Conservation (phyloP, 768 basidiomycete species). For the Termitomyces sp. region DNA sequence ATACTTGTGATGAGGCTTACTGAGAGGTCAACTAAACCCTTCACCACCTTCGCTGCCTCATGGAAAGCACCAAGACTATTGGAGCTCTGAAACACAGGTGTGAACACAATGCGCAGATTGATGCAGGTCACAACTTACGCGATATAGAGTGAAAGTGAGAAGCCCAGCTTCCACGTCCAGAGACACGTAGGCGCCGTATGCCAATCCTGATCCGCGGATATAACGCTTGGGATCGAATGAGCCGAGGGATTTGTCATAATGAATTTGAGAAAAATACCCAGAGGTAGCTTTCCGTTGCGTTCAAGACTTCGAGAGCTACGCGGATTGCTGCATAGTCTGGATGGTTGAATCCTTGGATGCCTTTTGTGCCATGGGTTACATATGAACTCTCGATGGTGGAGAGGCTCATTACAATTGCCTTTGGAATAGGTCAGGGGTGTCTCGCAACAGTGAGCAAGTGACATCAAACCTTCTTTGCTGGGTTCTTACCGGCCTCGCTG, state of each 20-base stretch:
- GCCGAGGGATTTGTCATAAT: constrained; percentile 9
- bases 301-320: constrained; percentile 83
- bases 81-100: constrained; percentile 56
- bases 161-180: constrained; percentile 79
- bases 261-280: constrained; percentile 58
- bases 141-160: constrained; percentile 74
- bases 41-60: constrained; percentile 76
- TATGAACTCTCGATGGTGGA: constrained; percentile 95
- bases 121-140: constrained; percentile 45
- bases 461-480: constrained; percentile 59
- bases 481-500: constrained; percentile 70
- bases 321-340: constrained; percentile 83
- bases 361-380: constrained; percentile 73
- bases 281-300: constrained; percentile 91
- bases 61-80: constrained; percentile 76
- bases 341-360: constrained; percentile 77
- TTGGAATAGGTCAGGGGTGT: constrained; percentile 12
- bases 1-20: constrained; percentile 41
- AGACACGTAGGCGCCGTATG: constrained; percentile 83
- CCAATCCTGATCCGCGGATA: constrained; percentile 92
- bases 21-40: constrained; percentile 77
- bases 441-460: constrained; percentile 2
- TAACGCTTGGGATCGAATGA: constrained; percentile 53
- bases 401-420: constrained; percentile 86
- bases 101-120: neutral